These are phyloP conservation scores for Hemileccinum rubropunctum DNA, from an alignment of 768 basidiomycete species.

Conservation along the genomic window DNA sequence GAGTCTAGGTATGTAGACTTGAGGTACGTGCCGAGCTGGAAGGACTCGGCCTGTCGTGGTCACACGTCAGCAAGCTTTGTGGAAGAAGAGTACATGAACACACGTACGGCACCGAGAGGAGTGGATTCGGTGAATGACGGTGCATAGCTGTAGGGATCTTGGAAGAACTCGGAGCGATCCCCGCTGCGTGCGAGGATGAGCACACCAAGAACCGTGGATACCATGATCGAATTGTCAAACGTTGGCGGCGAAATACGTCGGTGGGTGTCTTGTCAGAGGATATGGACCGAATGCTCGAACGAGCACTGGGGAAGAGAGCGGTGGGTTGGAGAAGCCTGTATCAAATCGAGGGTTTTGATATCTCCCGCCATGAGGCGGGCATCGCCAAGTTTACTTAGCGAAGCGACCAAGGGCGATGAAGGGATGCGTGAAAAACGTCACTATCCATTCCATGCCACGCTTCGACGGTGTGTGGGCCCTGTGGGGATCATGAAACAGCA, in stretches of 20 bases:
- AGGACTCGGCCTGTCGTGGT: conserved; percentile 56
- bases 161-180: conserved; percentile 65
- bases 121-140: conserved; percentile 65
- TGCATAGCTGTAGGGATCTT: conserved; percentile 68
- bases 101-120: conserved; percentile 69
- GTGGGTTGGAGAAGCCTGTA: conserved; percentile 11
- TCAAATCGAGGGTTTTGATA: conserved; percentile 28
- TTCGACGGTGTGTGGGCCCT: conserved; percentile 18
- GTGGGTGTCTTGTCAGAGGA: background rate
- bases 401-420: conserved; percentile 29
- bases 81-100: background rate
- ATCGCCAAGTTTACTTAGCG: conserved; percentile 28
- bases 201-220: conserved; percentile 59
- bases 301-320: conserved; percentile 1
- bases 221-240: conserved; percentile 20
- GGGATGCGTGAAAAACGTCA: conserved; percentile 21
- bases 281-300: background rate
- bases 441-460: conserved; percentile 28
- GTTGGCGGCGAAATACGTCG: background rate
- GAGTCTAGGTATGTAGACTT: conserved; percentile 66
- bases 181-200: conserved; percentile 77
- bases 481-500: conserved; percentile 17
- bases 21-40: conserved; percentile 58
- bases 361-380: conserved; percentile 25
- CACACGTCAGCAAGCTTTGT: conserved; percentile 4